Base-by-base conservation (phyloP, 1,284 basidiomycete genomes). In the Mycosarcoma mackinlayi region DNA sequence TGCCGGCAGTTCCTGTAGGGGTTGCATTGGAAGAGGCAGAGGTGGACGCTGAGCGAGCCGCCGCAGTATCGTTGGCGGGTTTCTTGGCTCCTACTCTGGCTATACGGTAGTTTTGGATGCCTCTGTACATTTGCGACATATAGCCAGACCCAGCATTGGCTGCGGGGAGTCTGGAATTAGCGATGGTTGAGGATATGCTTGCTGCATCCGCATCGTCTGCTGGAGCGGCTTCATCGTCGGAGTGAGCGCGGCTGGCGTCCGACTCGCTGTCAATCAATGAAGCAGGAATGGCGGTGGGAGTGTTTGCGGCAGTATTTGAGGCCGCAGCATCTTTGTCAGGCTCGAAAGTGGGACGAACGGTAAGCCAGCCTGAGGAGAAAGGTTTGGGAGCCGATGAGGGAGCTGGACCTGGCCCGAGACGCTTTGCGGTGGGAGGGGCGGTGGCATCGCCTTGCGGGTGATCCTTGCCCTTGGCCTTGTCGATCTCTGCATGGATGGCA, bases 41-140 rank as follows among this genome's bases (percentile, higher is more conserved):
- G 8, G n/a, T 13, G 10, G 61, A 6, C 27, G 49, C 40, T n/a
- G 49, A 57, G 37, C 53, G 49, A 25, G 46, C 16, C 27, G 10
- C 46, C 31, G 19, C 21, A 10, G 46, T 46, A 11, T 60, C 56
- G 44, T 31, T 34, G 31, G 57, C 4, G 6, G 45, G 40, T 30
- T 61, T 66, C 41, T 52, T 70, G 34, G 34, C 31, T 6, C 40
- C 45, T 8, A 45, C 35, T 23, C 45, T 63, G 42, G 33, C 51
- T 19, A 61, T 67, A 40, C 75, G 69, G 35, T 78, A 80, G 55
- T 77, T 67, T 19, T 77, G 58, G 25, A 80, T 69, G 35, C 78
- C 76, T 44, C 73, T 65, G 56, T 80, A 80, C 66, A 80, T 58
- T 24, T 72, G 65, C 4, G 67, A 65, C 70, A 80, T 75, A 64